These are phyloP conservation scores for Calonectria leucothoes DNA, from an alignment of 2,329 filamentous ascomycete species.

Conservation along the genomic window DNA sequence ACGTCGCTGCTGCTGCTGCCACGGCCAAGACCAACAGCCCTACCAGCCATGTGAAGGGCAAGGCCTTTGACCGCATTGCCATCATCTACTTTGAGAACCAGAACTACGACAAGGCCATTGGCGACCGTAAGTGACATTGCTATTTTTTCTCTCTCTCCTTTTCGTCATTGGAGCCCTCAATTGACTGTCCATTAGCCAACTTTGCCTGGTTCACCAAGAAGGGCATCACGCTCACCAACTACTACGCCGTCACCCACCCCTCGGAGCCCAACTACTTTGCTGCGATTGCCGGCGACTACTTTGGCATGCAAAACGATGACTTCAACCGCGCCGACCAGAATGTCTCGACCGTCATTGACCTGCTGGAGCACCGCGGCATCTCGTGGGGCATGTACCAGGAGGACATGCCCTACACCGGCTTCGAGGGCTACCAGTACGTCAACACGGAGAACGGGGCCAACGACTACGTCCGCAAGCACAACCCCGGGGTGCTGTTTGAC, in stretches of 20 bases:
- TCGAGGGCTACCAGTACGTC: conserved; percentile 71
- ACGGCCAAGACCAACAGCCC: conserved; percentile 71
- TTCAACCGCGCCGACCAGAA: conserved; percentile 68
- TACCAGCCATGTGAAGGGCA: conserved; percentile 74
- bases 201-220: conserved; percentile 43
- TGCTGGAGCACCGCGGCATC: conserved; percentile 73
- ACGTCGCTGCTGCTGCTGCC: conserved; percentile 67
- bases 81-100: conserved; percentile 85
- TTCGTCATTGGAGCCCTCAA: neutral
- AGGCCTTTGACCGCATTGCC: conserved; percentile 78
- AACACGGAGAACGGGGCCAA: conserved; percentile 76
- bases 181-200: conserved; percentile 31
- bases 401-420: conserved; percentile 80
- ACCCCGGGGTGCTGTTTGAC: conserved; percentile 74
- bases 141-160: neutral
- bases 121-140: conserved; percentile 63
- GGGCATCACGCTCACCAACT: conserved; percentile 46
- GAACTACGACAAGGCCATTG: conserved; percentile 72
- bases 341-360: conserved; percentile 74
- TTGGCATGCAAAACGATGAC: conserved; percentile 69
- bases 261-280: conserved; percentile 78
- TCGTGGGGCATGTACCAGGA: conserved; percentile 82
- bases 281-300: conserved; percentile 70
- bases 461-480: conserved; percentile 88
- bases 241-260: conserved; percentile 70